Evolutionary conservation across 805 yeast species (phyloP).

Genomic region (Pichia nakasei): DNA sequence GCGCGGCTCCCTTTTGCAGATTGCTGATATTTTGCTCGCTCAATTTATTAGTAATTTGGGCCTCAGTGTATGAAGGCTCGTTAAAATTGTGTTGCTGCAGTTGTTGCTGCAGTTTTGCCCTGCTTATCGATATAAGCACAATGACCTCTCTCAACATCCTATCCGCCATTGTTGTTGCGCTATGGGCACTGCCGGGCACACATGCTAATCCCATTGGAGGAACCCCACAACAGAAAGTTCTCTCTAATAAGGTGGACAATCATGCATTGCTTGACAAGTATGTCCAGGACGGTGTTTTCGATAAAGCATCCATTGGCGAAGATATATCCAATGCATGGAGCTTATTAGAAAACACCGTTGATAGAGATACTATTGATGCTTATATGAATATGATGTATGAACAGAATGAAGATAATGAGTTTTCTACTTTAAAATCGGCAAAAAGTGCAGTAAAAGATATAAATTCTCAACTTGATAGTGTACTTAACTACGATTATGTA

Average conservation of each 20-base stretch:
- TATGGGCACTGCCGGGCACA: too few relatives aligned
- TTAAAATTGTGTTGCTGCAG: too few relatives aligned
- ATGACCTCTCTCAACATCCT: too few relatives aligned
- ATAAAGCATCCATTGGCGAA: neutral
- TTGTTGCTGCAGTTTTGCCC: too few relatives aligned
- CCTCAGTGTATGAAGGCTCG: too few relatives aligned
- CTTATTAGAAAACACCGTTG: constrained; percentile 6
- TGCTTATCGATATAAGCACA: too few relatives aligned
- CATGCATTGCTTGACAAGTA: constrained; percentile 8
- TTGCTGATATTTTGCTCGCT: too few relatives aligned
- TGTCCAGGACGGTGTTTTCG: constrained; percentile 7
- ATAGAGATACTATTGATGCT: neutral
- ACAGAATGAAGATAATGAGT: too few relatives aligned
- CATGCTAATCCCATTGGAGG: constrained; percentile 6
- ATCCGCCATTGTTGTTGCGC: too few relatives aligned
- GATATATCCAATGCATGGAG: constrained; percentile 10
- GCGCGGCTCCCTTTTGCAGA: too few relatives aligned
- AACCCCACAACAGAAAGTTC: constrained; percentile 5
- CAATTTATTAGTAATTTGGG: too few relatives aligned
- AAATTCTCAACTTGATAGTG: neutral
- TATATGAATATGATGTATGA: constrained; percentile 2
- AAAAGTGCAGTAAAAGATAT: constrained; percentile 4
- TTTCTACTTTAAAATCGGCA: neutral
- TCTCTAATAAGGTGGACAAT: neutral
- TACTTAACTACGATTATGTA: constrained; percentile 3